These are phyloP conservation scores for Edhazardia aedis DNA, from an alignment of 371 early-diverging fungal genomes.

Conservation along the genomic window DNA sequence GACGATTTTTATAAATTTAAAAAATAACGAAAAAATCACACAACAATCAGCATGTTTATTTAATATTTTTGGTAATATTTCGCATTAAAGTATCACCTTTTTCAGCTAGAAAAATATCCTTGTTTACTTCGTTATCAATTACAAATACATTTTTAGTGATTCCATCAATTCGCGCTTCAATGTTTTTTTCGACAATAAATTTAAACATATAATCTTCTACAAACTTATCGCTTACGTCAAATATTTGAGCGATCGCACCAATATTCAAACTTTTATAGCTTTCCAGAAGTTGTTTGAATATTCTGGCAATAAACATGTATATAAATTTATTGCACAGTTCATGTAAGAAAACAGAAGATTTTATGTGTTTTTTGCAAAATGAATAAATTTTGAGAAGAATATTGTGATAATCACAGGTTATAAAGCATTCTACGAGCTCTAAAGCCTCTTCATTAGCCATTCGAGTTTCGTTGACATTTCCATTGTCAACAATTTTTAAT, in stretches of 20 bases:
- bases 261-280: constrained; percentile 39
- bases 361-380: constrained; percentile 14
- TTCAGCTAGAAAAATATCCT: too few species aligned
- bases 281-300: constrained; percentile 38
- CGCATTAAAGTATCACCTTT: too few species aligned
- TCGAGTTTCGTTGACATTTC: constrained; percentile 29
- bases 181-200: constrained; percentile 32
- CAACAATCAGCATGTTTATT: too few species aligned
- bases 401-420: constrained; percentile 36
- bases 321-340: constrained; percentile 36
- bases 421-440: constrained; percentile 23
- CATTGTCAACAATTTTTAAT: constrained; percentile 27
- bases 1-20: too few species aligned
- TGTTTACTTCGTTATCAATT: too few species aligned
- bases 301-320: constrained; percentile 33
- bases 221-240: constrained; percentile 31
- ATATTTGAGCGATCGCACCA: constrained; percentile 35
- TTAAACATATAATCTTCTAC: constrained; percentile 36
- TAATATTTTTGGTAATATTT: too few species aligned
- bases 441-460: constrained; percentile 6
- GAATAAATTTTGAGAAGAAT: constrained; percentile 19
- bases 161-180: constrained; percentile 39
- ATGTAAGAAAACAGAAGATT: constrained; percentile 26
- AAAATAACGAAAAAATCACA: too few species aligned
- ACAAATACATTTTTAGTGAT: too few species aligned